Evolutionary conservation across 1,284 basidiomycete genomes (phyloP).

Genomic region (Fomitopsis pinicola): DNA sequence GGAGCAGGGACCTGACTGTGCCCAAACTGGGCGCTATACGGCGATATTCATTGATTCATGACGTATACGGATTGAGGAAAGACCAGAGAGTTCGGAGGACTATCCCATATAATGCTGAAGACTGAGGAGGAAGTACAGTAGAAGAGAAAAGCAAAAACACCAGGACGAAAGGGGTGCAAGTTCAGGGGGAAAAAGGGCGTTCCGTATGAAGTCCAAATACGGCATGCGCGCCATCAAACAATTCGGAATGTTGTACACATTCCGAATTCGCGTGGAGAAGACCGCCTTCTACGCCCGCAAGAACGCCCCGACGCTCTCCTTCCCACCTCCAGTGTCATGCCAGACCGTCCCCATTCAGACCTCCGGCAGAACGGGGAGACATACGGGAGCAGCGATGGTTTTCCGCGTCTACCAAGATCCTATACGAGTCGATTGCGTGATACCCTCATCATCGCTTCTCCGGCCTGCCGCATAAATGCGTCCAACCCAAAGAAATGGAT

Average conservation of each 20-base stretch:
- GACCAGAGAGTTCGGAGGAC: too few relatives aligned
- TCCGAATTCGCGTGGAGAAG: not conserved
- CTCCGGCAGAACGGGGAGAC: not conserved
- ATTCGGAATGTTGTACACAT: not conserved
- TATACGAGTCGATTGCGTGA: slow-evolving; percentile 23
- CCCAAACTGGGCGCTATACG: too few relatives aligned
- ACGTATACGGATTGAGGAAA: too few relatives aligned
- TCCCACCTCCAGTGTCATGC: not conserved
- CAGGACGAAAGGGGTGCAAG: not conserved
- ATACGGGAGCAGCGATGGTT: not conserved
- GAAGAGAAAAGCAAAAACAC: too few relatives aligned
- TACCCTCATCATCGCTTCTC: slow-evolving; percentile 22
- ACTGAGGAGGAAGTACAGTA: too few relatives aligned
- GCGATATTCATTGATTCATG: too few relatives aligned
- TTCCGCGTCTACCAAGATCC: not conserved
- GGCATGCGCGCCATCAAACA: not conserved
- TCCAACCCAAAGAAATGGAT: not conserved
- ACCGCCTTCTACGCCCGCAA: not conserved
- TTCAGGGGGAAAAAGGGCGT: not conserved
- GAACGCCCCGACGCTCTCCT: not conserved
- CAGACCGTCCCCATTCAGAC: not conserved
- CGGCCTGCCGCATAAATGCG: slow-evolving; percentile 14
- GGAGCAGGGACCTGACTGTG: too few relatives aligned
- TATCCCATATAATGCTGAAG: too few relatives aligned
- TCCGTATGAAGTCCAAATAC: not conserved